Conservation (phyloP, 2,329 filamentous ascomycete genomes). For the Capronia americana region DNA sequence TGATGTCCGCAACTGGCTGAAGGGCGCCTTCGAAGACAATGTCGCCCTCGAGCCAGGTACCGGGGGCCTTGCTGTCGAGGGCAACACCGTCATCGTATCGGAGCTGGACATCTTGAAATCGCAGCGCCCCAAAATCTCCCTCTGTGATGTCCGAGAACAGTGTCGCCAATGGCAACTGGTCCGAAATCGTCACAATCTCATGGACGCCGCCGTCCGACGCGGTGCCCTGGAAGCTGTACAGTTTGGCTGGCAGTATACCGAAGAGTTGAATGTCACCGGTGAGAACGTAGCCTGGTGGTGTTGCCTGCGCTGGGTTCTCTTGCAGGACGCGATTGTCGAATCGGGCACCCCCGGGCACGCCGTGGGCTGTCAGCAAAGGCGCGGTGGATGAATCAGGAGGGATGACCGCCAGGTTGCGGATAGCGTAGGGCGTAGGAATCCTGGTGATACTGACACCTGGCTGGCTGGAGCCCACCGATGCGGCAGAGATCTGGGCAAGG, state of each 20-base stretch:
- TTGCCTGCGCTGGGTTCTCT: neutral
- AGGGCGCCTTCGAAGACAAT: neutral
- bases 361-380: neutral
- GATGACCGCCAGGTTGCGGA: constrained; percentile 1
- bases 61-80: neutral
- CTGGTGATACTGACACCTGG: constrained; percentile 3
- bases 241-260: neutral
- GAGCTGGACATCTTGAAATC: neutral
- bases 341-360: neutral
- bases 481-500: constrained; percentile 1
- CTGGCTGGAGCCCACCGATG: neutral
- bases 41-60: constrained; percentile 1
- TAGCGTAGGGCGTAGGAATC: neutral
- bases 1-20: neutral
- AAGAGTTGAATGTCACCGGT: constrained; percentile 6
- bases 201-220: constrained; percentile 5
- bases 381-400: neutral
- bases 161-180: neutral
- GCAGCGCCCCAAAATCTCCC: constrained; percentile 1
- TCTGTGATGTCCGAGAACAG: neutral
- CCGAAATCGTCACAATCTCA: constrained; percentile 2
- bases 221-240: constrained; percentile 2
- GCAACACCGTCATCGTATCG: neutral
- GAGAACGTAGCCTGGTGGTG: neutral
- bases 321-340: neutral